phyloP scores from a whole-genome alignment of 1,139 yeast species.

The Lizanozyma gosingica region DNA sequence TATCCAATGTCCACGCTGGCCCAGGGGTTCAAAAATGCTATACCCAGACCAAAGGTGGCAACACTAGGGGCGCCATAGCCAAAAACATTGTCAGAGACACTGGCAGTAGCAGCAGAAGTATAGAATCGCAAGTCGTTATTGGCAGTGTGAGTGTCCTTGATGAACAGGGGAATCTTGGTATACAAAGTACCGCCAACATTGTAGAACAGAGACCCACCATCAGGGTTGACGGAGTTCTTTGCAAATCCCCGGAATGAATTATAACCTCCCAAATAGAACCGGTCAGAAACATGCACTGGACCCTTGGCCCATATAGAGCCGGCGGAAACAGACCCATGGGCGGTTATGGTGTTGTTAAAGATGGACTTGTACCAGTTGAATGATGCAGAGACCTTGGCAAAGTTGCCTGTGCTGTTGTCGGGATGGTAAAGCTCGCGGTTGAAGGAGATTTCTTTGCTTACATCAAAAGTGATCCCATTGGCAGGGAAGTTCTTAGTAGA shows the following conservation, averaged over 20 bases:
- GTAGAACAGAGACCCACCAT: constrained; percentile 33
- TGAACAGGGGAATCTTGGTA: constrained; percentile 24
- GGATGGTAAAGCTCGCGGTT: neutral
- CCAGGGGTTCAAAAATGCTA: constrained; percentile 34
- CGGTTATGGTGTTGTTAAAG: constrained; percentile 21
- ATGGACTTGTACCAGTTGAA: constrained; percentile 21
- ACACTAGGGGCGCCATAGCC: neutral
- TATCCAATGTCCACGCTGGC: constrained; percentile 39
- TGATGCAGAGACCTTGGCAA: constrained; percentile 18
- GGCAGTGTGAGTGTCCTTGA: constrained; percentile 14
- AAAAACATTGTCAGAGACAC: constrained; percentile 7
- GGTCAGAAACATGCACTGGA: constrained; percentile 28
- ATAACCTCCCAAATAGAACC: constrained; percentile 35
- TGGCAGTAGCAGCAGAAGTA: constrained; percentile 20
- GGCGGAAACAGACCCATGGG: constrained; percentile 19
- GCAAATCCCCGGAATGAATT: constrained; percentile 29
- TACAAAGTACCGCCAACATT: constrained; percentile 24
- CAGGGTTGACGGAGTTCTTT: constrained; percentile 24
- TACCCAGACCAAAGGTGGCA: constrained; percentile 22
- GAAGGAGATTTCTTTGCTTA: constrained; percentile 17
- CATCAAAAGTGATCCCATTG: constrained; percentile 16
- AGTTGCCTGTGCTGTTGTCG: constrained; percentile 15
- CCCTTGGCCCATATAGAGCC: constrained; percentile 15
- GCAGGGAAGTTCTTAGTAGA: constrained; percentile 24
- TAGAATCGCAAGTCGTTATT: constrained; percentile 22